Percentiles rank a stretch among this genome's conserved stretches.
Conservation (phyloP, 495 filamentous ascomycete species). For the Tuber borchii region DNA sequence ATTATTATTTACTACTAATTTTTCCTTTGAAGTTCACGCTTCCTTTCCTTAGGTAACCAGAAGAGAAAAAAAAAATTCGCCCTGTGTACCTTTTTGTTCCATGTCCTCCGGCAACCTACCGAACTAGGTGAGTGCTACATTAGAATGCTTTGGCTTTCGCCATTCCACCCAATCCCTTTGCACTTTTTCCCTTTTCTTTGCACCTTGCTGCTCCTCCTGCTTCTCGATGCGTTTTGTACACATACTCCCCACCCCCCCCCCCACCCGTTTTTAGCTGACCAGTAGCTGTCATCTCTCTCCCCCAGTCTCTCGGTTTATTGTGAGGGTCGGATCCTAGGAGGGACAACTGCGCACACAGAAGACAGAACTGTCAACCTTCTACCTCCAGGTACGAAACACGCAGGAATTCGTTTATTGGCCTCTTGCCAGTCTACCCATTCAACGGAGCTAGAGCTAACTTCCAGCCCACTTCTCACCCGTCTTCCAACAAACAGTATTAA, state of each 20-base stretch:
- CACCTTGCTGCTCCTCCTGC: conserved; percentile 29
- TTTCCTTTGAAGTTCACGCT: conserved; percentile 12
- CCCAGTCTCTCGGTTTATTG: conserved; percentile 35
- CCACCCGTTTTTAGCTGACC: conserved; percentile 38
- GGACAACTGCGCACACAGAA: not conserved
- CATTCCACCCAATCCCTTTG: not conserved
- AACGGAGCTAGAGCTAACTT: conserved; percentile 1
- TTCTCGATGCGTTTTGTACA: conserved; percentile 28
- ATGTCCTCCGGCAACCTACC: conserved; percentile 35
- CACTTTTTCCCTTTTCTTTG: conserved; percentile 3
- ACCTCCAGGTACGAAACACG: not conserved
- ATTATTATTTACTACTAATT: not conserved
- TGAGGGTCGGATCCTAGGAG: conserved; percentile 2
- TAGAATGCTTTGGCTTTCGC: conserved; percentile 7
- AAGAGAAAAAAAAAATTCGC: conserved; percentile 6
- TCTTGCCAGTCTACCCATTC: not conserved
- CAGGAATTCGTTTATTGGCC: not conserved
- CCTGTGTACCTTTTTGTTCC: conserved; percentile 33
- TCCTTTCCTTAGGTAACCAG: conserved; percentile 12
- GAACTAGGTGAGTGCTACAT: conserved; percentile 30
- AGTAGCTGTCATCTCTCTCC: conserved; percentile 21
- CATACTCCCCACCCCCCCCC: conserved; percentile 19
- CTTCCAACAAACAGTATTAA: conserved; percentile 3
- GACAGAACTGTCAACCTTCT: not conserved
- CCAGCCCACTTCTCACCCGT: not conserved